Evolutionary conservation across 495 filamentous ascomycete species (phyloP), one percentile per base, ranked within the genome.

Genomic region (Mytilinidion resinicola): DNA sequence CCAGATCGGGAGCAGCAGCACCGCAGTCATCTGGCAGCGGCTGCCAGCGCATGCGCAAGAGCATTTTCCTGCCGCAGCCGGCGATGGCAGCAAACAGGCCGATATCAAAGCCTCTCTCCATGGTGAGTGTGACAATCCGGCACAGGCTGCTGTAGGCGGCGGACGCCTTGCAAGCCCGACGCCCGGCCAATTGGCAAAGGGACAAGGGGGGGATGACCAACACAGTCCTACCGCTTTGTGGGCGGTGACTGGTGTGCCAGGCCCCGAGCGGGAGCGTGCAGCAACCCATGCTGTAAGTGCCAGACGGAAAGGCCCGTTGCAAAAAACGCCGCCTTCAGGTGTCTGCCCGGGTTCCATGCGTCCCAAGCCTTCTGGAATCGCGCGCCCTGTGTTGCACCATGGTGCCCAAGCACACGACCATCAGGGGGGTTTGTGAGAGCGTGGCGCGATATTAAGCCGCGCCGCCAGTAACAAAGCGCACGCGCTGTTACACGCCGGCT

Each of bases 21-120:
- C 36, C 63, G 65, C 57, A 63, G 63, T 66, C 56, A 59, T 63
- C 49, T 51, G 35, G 36, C 47, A 51, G 57, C 63, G 66, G 63
- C 36, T 51, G 55, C 59, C 62, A 47, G 57, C 46, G 46, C 53
- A 56, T 49, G 17, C 15, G 46, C 46, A 49, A 25, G 52, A 33
- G 8, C 51, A 14, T 9, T 46, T 15, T 48, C 9, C 20, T 57
- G 59, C 49, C 15, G 59, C 59, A 42, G 53, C 10, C 30, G 33
- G 33, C 9, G 19, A 53, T 38, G 14, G 21, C 11, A 46, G 52
- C 60, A 63, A 66, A 60, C 63, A 62, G 54, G 21, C 19, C 21
- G 46, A 49, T 49, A 49, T 49, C 17, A 49, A 9, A 21, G 46
- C 46, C 20, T 49, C 12, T 30, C 25, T 30, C 46, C 17, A 25